phyloP scores from a whole-genome alignment of 768 basidiomycete species.

The Nevesoporus exiguus region DNA sequence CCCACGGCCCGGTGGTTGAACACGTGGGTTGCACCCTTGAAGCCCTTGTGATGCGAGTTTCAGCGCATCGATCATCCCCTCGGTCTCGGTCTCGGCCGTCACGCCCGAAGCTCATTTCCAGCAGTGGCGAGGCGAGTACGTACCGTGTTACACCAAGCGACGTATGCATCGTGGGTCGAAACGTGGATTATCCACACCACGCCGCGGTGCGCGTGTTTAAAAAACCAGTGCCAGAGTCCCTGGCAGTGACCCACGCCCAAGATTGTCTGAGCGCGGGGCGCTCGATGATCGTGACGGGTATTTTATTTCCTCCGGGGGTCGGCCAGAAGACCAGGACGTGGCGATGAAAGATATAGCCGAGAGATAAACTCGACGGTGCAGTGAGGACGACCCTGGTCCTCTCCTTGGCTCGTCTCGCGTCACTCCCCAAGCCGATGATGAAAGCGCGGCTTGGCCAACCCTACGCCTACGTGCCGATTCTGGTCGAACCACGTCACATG shows the following conservation, averaged over 20 bases:
- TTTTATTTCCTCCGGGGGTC: slow-evolving; percentile 1
- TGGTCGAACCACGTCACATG: neutral
- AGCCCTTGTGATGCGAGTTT: too few species aligned
- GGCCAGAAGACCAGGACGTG: neutral
- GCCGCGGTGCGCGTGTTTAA: neutral
- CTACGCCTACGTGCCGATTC: neutral
- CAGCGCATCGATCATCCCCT: neutral
- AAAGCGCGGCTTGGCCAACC: neutral
- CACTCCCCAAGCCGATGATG: neutral
- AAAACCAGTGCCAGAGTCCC: neutral
- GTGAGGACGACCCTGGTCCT: neutral
- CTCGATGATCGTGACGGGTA: neutral
- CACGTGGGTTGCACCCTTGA: too few species aligned
- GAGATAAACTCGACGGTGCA: slow-evolving; percentile 2
- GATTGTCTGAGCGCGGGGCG: too few species aligned
- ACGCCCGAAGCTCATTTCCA: slow-evolving; percentile 1
- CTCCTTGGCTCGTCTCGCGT: too few species aligned
- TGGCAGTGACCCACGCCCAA: neutral
- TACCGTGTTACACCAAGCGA: slow-evolving; percentile 5
- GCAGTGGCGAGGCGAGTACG: neutral
- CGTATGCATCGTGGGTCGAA: neutral
- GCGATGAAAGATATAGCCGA: slow-evolving; percentile 2
- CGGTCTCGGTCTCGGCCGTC: neutral
- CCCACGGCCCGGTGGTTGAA: too few species aligned
- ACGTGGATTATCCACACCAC: neutral